phyloP scores from a whole-genome alignment of 163 green algal species.

The Chlamydomonas reinhardtii region DNA sequence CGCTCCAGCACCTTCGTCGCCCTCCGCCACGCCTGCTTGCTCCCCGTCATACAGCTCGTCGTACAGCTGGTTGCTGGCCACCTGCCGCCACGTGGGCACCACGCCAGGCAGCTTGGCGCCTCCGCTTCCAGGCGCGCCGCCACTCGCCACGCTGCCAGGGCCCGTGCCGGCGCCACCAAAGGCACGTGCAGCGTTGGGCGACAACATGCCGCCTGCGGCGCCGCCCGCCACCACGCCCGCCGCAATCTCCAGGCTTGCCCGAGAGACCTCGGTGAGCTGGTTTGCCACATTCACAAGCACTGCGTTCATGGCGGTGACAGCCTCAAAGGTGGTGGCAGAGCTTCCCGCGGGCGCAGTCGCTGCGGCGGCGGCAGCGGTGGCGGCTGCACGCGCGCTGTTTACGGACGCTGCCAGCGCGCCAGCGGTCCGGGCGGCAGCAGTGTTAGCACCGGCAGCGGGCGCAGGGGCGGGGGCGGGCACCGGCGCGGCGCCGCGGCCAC shows the following conservation, averaged over 20 bases:
- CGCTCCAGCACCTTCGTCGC: neutral
- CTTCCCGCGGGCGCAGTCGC: neutral
- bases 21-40: too few relatives aligned
- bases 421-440: neutral
- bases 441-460: neutral
- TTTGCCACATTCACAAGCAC: constrained; percentile 25
- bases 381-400: neutral
- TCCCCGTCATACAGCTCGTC: neutral
- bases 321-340: neutral
- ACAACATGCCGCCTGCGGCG: neutral
- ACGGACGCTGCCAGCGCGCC: neutral
- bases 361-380: neutral
- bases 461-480: neutral
- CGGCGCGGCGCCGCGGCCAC: too few relatives aligned
- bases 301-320: neutral
- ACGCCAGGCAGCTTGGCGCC: constrained; percentile 11
- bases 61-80: constrained; percentile 43
- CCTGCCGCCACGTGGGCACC: constrained; percentile 38
- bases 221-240: neutral
- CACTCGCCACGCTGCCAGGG: neutral
- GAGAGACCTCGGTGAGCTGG: constrained; percentile 1
- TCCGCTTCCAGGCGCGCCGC: neutral
- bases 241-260: constrained; percentile 1
- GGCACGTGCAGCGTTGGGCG: neutral
- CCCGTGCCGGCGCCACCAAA: neutral